Evolutionary conservation across 495 filamentous ascomycete species (phyloP).

Genomic region (Penicillium flavigenum): DNA sequence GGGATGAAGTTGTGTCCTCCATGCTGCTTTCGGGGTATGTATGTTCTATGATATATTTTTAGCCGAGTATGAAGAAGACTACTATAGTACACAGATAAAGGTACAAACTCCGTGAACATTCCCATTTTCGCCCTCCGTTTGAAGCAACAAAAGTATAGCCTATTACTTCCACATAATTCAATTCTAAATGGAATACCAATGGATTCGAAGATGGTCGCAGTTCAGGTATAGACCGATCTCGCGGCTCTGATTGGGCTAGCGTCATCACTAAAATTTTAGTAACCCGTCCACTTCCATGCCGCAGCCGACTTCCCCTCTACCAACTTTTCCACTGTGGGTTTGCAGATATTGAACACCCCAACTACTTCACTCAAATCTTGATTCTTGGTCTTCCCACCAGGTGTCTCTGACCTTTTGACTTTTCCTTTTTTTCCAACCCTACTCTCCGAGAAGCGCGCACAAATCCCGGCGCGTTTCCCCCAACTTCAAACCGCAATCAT

Average conservation of each 20-base stretch:
- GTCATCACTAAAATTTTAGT: constrained; percentile 53
- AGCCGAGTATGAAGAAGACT: background rate
- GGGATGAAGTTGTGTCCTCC: background rate
- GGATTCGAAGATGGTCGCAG: background rate
- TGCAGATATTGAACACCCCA: constrained; percentile 20
- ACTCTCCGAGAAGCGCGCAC: constrained; percentile 46
- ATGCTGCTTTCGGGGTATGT: background rate
- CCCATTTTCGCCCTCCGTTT: background rate
- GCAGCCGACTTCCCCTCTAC: constrained; percentile 44
- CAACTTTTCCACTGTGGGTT: constrained; percentile 40
- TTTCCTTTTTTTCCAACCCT: constrained; percentile 21
- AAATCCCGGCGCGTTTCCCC: constrained; percentile 48
- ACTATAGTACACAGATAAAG: background rate
- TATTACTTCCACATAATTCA: background rate
- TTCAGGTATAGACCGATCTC: constrained; percentile 13
- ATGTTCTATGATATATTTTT: background rate
- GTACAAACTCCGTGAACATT: background rate
- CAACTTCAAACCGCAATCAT: constrained; percentile 70
- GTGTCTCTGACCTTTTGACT: constrained; percentile 23
- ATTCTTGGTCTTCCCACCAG: constrained; percentile 18
- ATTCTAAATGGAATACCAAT: background rate
- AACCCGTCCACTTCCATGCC: constrained; percentile 34
- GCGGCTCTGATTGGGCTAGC: constrained; percentile 46
- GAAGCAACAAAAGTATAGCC: background rate
- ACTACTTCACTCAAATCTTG: constrained; percentile 6